Evolutionary conservation across 345 rosid genomes (phyloP).

Genomic region (Lepidium aucheri): DNA sequence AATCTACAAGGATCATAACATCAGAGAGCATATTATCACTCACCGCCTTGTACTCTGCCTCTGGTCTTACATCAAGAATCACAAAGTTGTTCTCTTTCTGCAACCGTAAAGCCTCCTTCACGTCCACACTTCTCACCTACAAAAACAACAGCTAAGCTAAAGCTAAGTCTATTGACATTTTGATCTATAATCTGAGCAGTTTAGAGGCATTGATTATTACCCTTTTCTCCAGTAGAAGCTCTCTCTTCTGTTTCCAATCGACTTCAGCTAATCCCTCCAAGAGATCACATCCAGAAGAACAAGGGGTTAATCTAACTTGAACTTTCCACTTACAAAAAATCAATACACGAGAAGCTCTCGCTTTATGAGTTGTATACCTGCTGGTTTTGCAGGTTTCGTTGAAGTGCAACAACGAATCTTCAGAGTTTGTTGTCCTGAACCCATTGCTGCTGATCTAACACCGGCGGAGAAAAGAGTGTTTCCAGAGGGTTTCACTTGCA

Average conservation of each 20-base stretch:
- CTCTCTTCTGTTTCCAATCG: slow-evolving; percentile 90
- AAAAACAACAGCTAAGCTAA: slow-evolving; percentile 5
- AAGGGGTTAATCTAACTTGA: background rate
- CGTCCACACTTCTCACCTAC: slow-evolving; percentile 93
- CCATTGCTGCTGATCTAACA: slow-evolving; percentile 11
- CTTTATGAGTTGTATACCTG: slow-evolving; percentile 43
- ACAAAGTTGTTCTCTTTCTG: slow-evolving; percentile 93
- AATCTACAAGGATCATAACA: background rate
- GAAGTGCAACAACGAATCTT: slow-evolving; percentile 47
- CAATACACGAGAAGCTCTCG: background rate
- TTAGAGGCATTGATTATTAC: slow-evolving; percentile 22
- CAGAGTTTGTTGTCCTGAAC: slow-evolving; percentile 21
- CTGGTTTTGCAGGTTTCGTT: slow-evolving; percentile 77
- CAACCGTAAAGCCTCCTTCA: slow-evolving; percentile 89
- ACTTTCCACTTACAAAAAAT: background rate
- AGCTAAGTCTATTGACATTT: background rate
- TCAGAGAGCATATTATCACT: slow-evolving; percentile 6
- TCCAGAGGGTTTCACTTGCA: slow-evolving; percentile 21
- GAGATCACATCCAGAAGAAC: slow-evolving; percentile 9
- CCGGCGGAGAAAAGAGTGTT: slow-evolving; percentile 27
- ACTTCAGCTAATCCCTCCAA: slow-evolving; percentile 80
- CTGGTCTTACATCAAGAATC: slow-evolving; percentile 95
- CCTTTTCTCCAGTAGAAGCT: slow-evolving; percentile 70
- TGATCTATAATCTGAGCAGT: background rate
- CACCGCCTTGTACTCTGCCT: slow-evolving; percentile 87